phyloP scores from a whole-genome alignment of 2,329 filamentous ascomycete species.

The Rhinocladiella similis region DNA sequence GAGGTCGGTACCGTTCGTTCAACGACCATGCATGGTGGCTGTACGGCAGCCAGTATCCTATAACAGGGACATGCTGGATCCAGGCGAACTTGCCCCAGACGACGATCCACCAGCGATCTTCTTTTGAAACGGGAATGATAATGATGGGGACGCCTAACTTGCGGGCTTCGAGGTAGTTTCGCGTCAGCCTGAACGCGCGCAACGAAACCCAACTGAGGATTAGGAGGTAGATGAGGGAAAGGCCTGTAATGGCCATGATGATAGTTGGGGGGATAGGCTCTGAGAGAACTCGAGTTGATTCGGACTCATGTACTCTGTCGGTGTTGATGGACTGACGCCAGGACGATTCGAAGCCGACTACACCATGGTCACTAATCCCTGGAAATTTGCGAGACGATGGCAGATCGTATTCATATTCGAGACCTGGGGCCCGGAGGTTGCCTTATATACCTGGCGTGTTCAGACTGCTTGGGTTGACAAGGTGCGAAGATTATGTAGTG shows the following conservation, averaged over 20 bases:
- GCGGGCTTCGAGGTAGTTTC: constrained; percentile 20
- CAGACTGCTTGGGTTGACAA: no score
- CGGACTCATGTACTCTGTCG: no score
- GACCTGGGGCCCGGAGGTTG: no score
- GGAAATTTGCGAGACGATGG: no score
- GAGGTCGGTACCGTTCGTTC: constrained; percentile 7
- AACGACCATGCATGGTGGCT: constrained; percentile 16
- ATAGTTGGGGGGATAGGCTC: no score
- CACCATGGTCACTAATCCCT: no score
- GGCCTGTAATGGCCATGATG: background rate
- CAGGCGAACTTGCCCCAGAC: constrained; percentile 3
- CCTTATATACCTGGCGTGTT: no score
- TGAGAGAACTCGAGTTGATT: no score
- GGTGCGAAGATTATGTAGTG: background rate
- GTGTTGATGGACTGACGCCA: no score
- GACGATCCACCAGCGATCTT: constrained; percentile 19
- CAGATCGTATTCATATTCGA: no score
- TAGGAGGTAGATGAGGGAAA: constrained; percentile 4
- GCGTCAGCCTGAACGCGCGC: constrained; percentile 10
- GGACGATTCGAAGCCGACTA: no score
- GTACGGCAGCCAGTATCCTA: constrained; percentile 9
- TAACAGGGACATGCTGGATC: constrained; percentile 4
- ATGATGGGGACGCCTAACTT: constrained; percentile 20
- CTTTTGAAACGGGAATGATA: constrained; percentile 16
- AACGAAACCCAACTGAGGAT: background rate